These are phyloP conservation scores for Platanus orientalis DNA, from an alignment of 164 flowering plant species.

Conservation along the genomic window DNA sequence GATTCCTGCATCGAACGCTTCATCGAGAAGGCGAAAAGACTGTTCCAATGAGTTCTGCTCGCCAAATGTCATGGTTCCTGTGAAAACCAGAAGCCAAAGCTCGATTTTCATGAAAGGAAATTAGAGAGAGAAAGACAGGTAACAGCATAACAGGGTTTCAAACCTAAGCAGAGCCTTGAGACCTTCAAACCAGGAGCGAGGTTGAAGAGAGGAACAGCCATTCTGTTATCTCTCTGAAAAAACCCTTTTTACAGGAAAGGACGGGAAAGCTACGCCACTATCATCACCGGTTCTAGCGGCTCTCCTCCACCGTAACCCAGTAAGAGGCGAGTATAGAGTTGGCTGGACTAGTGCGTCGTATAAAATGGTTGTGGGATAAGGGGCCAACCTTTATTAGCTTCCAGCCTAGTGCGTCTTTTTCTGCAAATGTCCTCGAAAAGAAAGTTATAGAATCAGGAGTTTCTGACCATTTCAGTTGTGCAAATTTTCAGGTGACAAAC, in stretches of 20 bases:
- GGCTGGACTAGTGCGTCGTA: too few species aligned
- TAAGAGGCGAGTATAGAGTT: too few species aligned
- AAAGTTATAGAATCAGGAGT: too few species aligned
- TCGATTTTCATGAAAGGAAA: not conserved
- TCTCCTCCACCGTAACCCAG: too few species aligned
- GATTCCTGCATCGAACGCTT: slow-evolving; percentile 66
- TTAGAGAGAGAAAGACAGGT: slow-evolving; percentile 1
- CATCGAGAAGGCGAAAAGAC: slow-evolving; percentile 67
- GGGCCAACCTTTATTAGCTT: too few species aligned
- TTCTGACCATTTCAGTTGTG: too few species aligned
- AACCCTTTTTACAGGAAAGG: not conserved
- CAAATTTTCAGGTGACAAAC: too few species aligned
- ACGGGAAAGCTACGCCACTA: slow-evolving; percentile 3
- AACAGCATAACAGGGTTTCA: not conserved
- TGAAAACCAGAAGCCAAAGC: not conserved
- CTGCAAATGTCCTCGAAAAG: too few species aligned
- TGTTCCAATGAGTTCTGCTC: slow-evolving; percentile 65
- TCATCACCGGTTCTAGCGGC: too few species aligned
- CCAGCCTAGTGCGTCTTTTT: too few species aligned
- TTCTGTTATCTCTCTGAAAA: slow-evolving; percentile 1
- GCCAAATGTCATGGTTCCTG: slow-evolving; percentile 91
- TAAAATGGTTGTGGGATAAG: too few species aligned
- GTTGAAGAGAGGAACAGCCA: slow-evolving; percentile 56
- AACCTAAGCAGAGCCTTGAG: slow-evolving; percentile 77
- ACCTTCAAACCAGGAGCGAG: slow-evolving; percentile 60